Evolutionary conservation across 371 early-diverging fungal genomes (phyloP), one percentile per base, ranked within the genome.

Genomic region (Syncephalastrum monosporum): DNA sequence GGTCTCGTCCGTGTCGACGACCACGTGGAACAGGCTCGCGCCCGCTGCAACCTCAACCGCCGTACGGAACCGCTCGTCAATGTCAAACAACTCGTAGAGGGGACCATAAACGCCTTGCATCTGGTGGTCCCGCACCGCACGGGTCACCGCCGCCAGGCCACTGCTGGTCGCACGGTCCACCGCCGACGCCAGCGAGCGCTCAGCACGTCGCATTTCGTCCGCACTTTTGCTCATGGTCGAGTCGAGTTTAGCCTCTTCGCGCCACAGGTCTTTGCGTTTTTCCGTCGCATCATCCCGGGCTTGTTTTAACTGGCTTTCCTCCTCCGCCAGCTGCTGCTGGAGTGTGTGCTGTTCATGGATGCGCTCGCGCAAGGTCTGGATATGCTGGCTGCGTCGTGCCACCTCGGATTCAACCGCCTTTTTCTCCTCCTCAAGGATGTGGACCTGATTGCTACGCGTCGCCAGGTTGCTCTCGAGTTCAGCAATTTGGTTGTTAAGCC

Each of bases 31-130:
- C 42, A 99, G 75, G 60, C 94, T 92, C 64, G 77, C 73, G 15
- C 97, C 95, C 7, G 94, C 95, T 50, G 94, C 84, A 0, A 91
- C 88, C 68, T 97, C 98, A n/a, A 94, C 93, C 8, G 96, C 94
- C 0, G 90, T 85, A 58, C 83, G 78, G 58, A 90, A 94, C 5
- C 82, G 74, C 21, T 90, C 88, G 52, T 94, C 91, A 0, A 94
- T 89, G 23, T 92, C 86, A 71, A 98, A 93, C 21, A 97, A 81
- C 65, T 96, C 90, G 68, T 90, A 96, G 13, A 98, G 74, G 7
- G 96, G 94, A 0, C 99, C 99, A 68, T 94, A 88, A 0, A 95
- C 89, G 14, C 96, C 96, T 0, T 60, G 56, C 12, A 95, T 56
- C 15, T 83, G 77, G 25, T 82, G 76, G 5, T 79, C 60, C 51